phyloP scores from a whole-genome alignment of 305 asterid genomes.

The Euphrasia arctica region DNA sequence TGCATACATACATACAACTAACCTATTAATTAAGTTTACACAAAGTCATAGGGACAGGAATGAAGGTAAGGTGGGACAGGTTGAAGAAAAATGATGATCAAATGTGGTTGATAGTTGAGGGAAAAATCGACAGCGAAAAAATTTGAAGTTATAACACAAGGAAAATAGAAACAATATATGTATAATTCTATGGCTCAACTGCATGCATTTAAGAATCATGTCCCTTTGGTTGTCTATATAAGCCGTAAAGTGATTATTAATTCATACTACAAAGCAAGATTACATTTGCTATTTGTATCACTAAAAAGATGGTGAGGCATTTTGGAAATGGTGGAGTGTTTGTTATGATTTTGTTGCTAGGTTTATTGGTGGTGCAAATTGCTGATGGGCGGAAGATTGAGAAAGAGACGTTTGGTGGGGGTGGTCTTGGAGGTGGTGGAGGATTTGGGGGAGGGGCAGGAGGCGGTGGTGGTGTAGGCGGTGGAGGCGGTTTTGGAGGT shows the following conservation, averaged over 20 bases:
- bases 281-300: slow-evolving; percentile 1
- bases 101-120: slow-evolving; percentile 47
- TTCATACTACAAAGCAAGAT: not conserved
- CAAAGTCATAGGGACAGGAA: slow-evolving; percentile 29
- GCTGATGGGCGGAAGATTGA: slow-evolving; percentile 38
- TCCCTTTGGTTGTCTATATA: slow-evolving; percentile 26
- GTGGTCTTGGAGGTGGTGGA: slow-evolving; percentile 29
- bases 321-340: slow-evolving; percentile 30
- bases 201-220: slow-evolving; percentile 41
- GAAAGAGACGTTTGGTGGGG: slow-evolving; percentile 37
- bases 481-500: not conserved
- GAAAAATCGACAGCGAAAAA: slow-evolving; percentile 23
- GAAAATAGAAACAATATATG: not conserved
- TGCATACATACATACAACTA: slow-evolving; percentile 5
- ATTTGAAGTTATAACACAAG: not conserved
- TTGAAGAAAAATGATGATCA: not conserved
- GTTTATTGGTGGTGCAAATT: slow-evolving; percentile 33
- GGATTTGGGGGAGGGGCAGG: slow-evolving; percentile 21
- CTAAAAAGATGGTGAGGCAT: slow-evolving; percentile 31
- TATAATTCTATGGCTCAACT: slow-evolving; percentile 36
- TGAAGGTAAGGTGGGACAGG: slow-evolving; percentile 22
- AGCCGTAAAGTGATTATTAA: not conserved
- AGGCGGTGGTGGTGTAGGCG: slow-evolving; percentile 12
- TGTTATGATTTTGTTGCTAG: slow-evolving; percentile 30
- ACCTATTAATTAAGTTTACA: slow-evolving; percentile 28